A percentile compares a stretch with the other conserved stretches of the same genome.
Evolutionary conservation across 345 rosid genomes (phyloP).

Genomic region (Raphanus sativus): DNA sequence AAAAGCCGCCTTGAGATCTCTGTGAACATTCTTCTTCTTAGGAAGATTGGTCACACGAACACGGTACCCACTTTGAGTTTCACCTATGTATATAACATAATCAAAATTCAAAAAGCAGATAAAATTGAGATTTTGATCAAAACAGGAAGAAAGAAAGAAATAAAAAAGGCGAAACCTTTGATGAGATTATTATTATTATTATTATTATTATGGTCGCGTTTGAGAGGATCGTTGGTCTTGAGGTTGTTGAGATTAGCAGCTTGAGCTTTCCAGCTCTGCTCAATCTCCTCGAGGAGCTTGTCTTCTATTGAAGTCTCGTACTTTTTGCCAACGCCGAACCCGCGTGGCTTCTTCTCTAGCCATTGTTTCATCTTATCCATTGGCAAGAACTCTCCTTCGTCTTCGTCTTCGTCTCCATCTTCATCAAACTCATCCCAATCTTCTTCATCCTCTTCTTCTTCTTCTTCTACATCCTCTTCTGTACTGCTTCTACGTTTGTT

Average conservation of each 20-base stretch:
- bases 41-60: conserved; percentile 74
- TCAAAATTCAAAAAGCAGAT: background rate
- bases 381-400: conserved; percentile 49
- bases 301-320: conserved; percentile 77
- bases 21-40: conserved; percentile 83
- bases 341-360: conserved; percentile 69
- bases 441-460: conserved; percentile 28
- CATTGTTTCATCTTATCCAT: conserved; percentile 62
- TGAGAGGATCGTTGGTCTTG: conserved; percentile 48
- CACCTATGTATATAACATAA: conserved; percentile 30
- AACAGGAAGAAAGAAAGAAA: too few species aligned
- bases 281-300: conserved; percentile 72
- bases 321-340: conserved; percentile 73
- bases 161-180: background rate
- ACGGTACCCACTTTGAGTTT: conserved; percentile 47
- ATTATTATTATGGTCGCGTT: conserved; percentile 26
- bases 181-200: conserved; percentile 14
- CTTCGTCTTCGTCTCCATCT: conserved; percentile 37
- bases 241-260: conserved; percentile 63
- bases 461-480: conserved; percentile 5
- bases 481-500: conserved; percentile 30
- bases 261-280: conserved; percentile 67
- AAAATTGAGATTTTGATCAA: background rate
- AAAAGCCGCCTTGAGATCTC: conserved; percentile 75
- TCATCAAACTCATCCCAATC: conserved; percentile 38